These are phyloP conservation scores for Penicillium sp. DNA, from an alignment of 2,329 filamentous ascomycete genomes.

Conservation along the genomic window DNA sequence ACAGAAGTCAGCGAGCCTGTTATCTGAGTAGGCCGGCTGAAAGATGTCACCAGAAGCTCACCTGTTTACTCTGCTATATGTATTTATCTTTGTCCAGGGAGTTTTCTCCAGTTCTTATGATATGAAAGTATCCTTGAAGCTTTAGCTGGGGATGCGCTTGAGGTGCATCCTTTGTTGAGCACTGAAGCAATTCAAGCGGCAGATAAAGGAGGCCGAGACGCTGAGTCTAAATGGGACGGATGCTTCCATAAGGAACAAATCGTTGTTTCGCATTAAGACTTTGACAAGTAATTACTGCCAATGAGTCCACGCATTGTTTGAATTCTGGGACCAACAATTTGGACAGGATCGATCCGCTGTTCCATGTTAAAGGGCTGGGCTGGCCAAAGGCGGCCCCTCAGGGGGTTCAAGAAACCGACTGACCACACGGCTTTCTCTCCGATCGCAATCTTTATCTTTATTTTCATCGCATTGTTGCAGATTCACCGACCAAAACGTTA, in stretches of 20 bases:
- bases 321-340: not conserved
- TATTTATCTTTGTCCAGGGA: too few relatives aligned
- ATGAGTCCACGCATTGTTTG: not conserved
- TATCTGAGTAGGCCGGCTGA: too few relatives aligned
- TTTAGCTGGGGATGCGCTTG: too few relatives aligned
- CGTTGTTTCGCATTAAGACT: not conserved
- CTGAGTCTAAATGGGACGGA: not conserved
- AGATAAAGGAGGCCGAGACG: not conserved
- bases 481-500: too few relatives aligned
- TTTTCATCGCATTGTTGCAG: not conserved
- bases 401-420: not conserved
- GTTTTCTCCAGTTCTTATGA: too few relatives aligned
- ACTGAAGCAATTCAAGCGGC: not conserved
- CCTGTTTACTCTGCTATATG: too few relatives aligned
- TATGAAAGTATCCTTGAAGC: too few relatives aligned
- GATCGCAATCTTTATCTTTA: not conserved
- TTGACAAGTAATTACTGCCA: not conserved
- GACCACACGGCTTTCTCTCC: not conserved
- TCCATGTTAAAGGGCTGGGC: not conserved
- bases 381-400: not conserved
- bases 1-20: constrained; percentile 14
- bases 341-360: not conserved
- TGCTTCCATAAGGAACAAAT: not conserved
- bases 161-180: not conserved
- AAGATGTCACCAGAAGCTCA: too few relatives aligned